Conservation (phyloP, 352 stramenopile genomes). For the Pythium biforme region DNA sequence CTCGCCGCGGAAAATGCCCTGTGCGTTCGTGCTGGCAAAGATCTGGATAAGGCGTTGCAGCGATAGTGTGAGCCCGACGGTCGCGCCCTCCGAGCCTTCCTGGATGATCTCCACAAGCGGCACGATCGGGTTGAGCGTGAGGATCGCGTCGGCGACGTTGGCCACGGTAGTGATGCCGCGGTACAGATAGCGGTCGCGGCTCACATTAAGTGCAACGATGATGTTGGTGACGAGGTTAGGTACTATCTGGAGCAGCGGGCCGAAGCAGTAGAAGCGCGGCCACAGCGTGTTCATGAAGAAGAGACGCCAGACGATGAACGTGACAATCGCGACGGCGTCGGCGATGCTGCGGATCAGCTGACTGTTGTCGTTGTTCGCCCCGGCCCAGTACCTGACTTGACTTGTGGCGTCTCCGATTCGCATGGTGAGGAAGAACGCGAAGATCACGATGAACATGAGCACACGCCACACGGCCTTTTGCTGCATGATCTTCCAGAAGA, state of each 20-base stretch:
- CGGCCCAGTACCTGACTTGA: slow-evolving; percentile 23
- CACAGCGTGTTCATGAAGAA: slow-evolving; percentile 40
- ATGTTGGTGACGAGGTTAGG: slow-evolving; percentile 27
- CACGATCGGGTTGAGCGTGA: slow-evolving; percentile 46
- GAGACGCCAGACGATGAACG: slow-evolving; percentile 34
- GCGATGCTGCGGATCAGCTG: slow-evolving; percentile 32
- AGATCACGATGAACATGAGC: slow-evolving; percentile 47
- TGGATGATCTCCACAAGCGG: slow-evolving; percentile 66
- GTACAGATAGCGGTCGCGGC: slow-evolving; percentile 28
- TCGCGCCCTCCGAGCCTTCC: slow-evolving; percentile 56
- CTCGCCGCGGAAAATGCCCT: slow-evolving; percentile 42
- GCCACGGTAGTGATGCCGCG: slow-evolving; percentile 34
- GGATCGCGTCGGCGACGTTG: slow-evolving; percentile 52
- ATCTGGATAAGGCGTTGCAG: slow-evolving; percentile 51
- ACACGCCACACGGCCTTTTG: slow-evolving; percentile 44
- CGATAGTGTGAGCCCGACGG: slow-evolving; percentile 57
- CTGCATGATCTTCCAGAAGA: slow-evolving; percentile 53
- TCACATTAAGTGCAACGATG: slow-evolving; percentile 10
- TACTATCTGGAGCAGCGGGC: slow-evolving; percentile 31
- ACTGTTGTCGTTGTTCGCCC: slow-evolving; percentile 32
- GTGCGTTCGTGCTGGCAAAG: slow-evolving; percentile 50
- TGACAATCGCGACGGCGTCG: slow-evolving; percentile 30
- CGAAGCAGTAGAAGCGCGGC: slow-evolving; percentile 32
- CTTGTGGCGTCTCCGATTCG: slow-evolving; percentile 28
- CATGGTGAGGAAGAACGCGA: slow-evolving; percentile 34